Evolutionary conservation across 1,284 basidiomycete genomes (phyloP).

Genomic region (Moesziomyces globuligerus): DNA sequence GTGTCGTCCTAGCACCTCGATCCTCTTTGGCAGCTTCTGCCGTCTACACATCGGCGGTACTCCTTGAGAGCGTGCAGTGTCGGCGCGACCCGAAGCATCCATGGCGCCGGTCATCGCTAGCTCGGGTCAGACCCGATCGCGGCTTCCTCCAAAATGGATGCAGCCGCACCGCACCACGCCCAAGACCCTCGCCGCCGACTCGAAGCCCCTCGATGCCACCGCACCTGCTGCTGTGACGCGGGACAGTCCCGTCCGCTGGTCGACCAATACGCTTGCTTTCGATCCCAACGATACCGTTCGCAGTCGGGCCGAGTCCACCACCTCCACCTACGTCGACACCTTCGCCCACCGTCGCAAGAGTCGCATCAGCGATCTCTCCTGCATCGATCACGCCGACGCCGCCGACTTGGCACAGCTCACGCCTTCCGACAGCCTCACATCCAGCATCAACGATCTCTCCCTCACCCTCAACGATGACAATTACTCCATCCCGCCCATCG

Average conservation of each 20-base stretch:
- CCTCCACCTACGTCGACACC: constrained; percentile 38
- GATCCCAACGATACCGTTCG: constrained; percentile 32
- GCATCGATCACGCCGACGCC: constrained; percentile 23
- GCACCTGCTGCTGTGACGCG: neutral
- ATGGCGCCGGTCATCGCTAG: constrained; percentile 32
- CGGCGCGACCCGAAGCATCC: neutral
- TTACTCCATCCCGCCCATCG: neutral
- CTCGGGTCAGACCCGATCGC: constrained; percentile 32
- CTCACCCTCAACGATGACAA: constrained; percentile 20
- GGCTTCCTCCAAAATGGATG: constrained; percentile 39
- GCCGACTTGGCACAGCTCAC: constrained; percentile 4
- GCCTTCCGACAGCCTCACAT: constrained; percentile 8
- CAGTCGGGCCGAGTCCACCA: constrained; percentile 33
- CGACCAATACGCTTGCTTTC: constrained; percentile 22
- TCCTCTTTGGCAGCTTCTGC: no score
- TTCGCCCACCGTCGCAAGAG: constrained; percentile 43
- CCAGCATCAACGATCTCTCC: constrained; percentile 26
- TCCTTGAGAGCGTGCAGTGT: no score
- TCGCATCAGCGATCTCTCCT: constrained; percentile 42
- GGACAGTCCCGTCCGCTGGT: constrained; percentile 24
- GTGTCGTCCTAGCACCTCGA: no score
- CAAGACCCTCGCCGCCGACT: constrained; percentile 10
- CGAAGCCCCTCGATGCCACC: constrained; percentile 5
- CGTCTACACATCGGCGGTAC: no score
- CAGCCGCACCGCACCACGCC: constrained; percentile 6